These are phyloP conservation scores for Aspergillus neotritici DNA, from an alignment of 2,329 filamentous ascomycete species.

Conservation along the genomic window DNA sequence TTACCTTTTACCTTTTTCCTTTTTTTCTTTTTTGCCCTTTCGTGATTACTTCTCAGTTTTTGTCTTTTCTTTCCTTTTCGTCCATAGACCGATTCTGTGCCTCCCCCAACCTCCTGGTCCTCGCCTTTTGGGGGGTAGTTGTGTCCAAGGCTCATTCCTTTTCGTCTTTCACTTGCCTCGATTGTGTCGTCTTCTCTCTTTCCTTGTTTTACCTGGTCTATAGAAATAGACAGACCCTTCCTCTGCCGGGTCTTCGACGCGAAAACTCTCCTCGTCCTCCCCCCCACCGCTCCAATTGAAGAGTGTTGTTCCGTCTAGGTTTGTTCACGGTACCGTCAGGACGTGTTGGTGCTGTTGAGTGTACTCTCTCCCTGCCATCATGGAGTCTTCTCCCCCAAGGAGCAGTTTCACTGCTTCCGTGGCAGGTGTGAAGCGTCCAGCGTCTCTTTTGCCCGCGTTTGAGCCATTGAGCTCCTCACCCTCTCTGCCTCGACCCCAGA, in stretches of 20 bases:
- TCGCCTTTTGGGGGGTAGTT: slow-evolving; percentile 13
- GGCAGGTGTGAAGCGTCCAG: slow-evolving; percentile 43
- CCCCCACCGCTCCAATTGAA: slow-evolving; percentile 21
- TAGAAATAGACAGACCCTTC: slow-evolving; percentile 7
- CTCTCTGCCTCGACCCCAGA: slow-evolving; percentile 43
- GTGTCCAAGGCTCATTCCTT: slow-evolving; percentile 15
- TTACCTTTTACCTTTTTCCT: too few species aligned
- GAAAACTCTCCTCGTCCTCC: slow-evolving; percentile 11
- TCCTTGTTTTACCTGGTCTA: slow-evolving; percentile 11
- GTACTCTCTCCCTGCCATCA: slow-evolving; percentile 15
- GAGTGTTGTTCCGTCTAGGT: slow-evolving; percentile 8
- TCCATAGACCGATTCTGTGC: slow-evolving; percentile 16
- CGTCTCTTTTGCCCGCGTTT: slow-evolving; percentile 45
- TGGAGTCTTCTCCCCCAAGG: slow-evolving; percentile 39
- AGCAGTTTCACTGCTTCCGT: slow-evolving; percentile 28
- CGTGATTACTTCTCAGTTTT: slow-evolving; percentile 19
- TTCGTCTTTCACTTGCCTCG: slow-evolving; percentile 12
- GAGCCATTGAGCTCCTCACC: slow-evolving; percentile 47
- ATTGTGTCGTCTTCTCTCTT: slow-evolving; percentile 11
- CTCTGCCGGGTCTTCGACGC: too few species aligned
- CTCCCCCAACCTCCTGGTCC: slow-evolving; percentile 19
- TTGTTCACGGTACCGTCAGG: slow-evolving; percentile 4
- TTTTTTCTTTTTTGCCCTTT: slow-evolving; percentile 2
- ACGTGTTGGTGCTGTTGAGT: slow-evolving; percentile 7
- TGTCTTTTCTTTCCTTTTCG: not conserved